Evolutionary conservation across 768 basidiomycete species (phyloP).

Genomic region (Suillus alpinus): DNA sequence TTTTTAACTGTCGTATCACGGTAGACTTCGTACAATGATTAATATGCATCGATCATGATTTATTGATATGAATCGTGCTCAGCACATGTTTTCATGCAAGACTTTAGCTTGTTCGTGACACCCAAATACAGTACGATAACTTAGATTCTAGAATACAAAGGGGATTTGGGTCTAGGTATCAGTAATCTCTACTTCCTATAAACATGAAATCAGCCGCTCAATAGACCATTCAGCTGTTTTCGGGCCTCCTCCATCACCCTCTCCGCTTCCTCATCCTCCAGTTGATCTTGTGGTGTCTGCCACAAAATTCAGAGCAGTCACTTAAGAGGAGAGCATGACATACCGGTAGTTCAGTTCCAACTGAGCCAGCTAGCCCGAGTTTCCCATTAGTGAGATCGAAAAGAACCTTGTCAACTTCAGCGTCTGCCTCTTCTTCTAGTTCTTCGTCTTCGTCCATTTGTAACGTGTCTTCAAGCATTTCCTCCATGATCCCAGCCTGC

Average conservation of each 20-base stretch:
- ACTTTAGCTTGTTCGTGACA: not conserved
- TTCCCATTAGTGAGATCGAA: slow-evolving; percentile 96
- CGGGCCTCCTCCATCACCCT: slow-evolving; percentile 88
- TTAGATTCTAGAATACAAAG: slow-evolving; percentile 1
- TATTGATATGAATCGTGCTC: not conserved
- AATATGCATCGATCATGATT: not conserved
- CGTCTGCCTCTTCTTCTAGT: slow-evolving; percentile 93
- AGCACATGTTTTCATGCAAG: not conserved
- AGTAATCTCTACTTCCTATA: not conserved
- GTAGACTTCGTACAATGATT: not conserved
- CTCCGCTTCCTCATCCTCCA: slow-evolving; percentile 82
- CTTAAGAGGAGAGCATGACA: slow-evolving; percentile 26
- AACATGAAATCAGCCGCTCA: slow-evolving; percentile 44
- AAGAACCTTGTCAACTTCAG: slow-evolving; percentile 94
- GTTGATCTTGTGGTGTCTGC: slow-evolving; percentile 57
- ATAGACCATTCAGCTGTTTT: slow-evolving; percentile 81
- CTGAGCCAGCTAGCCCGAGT: slow-evolving; percentile 80
- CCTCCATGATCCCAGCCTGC: slow-evolving; percentile 95
- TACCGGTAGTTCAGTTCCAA: slow-evolving; percentile 73
- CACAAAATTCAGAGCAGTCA: slow-evolving; percentile 5
- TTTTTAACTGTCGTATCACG: not conserved
- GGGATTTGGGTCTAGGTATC: not conserved
- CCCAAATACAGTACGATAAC: not conserved
- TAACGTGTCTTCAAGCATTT: slow-evolving; percentile 94
- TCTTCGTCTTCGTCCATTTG: slow-evolving; percentile 94